Conservation (phyloP, 345 rosid genomes). For the Hibiscus syriacus region DNA sequence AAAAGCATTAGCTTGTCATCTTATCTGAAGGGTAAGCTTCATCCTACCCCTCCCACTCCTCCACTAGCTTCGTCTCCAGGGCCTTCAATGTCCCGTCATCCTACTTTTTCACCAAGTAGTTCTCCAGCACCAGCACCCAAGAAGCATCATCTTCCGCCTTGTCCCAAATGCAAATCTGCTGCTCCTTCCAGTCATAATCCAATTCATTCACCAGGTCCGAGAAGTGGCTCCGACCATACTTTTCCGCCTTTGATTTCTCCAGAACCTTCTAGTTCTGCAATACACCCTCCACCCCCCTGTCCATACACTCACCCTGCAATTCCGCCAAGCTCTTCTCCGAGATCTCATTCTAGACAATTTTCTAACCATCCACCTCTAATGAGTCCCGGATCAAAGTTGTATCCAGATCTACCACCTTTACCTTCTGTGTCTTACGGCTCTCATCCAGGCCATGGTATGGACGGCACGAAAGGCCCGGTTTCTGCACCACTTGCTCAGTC, state of each 20-base stretch:
- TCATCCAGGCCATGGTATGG: conserved; percentile 11
- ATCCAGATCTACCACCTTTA: conserved; percentile 26
- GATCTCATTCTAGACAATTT: conserved; percentile 22
- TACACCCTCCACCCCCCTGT: conserved; percentile 26
- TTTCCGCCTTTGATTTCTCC: conserved; percentile 14
- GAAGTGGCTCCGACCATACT: conserved; percentile 2
- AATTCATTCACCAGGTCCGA: conserved; percentile 13
- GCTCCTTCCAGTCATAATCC: neutral
- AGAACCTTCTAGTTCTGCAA: conserved; percentile 19
- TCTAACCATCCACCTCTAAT: conserved; percentile 20
- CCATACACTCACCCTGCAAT: conserved; percentile 5
- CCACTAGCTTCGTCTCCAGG: conserved; percentile 41
- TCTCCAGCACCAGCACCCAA: conserved; percentile 28
- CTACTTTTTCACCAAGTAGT: conserved; percentile 18
- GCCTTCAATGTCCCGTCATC: conserved; percentile 25
- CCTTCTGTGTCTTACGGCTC: conserved; percentile 24
- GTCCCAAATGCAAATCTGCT: conserved; percentile 13
- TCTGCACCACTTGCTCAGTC: conserved; percentile 26
- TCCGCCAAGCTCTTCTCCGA: conserved; percentile 25
- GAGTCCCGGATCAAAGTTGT: conserved; percentile 15
- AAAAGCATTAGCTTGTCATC: conserved; percentile 53
- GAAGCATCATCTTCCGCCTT: conserved; percentile 12
- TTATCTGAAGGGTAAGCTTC: conserved; percentile 27
- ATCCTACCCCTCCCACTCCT: conserved; percentile 33
- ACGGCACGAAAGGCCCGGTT: conserved; percentile 8